Conservation (phyloP, 208 protist genomes). For the Angomonas deanei region DNA sequence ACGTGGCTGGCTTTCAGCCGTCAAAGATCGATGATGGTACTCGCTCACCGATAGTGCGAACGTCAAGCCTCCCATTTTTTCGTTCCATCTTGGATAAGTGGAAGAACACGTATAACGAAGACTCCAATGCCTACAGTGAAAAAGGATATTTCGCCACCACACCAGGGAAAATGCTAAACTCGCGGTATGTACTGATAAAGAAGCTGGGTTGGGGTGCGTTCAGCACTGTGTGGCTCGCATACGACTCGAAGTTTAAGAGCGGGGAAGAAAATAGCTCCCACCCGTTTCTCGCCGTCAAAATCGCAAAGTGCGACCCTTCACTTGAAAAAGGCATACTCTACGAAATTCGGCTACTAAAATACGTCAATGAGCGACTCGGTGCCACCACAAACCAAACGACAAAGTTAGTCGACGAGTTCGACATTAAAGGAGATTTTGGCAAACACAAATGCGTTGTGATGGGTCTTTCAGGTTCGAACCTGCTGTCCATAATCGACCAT, state of each 20-base stretch:
- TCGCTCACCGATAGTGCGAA: neutral
- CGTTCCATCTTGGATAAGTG: constrained; percentile 26
- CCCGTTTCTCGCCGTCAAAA: constrained; percentile 82
- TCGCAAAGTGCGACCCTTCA: constrained; percentile 61
- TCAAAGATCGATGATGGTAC: neutral
- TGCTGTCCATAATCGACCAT: constrained; percentile 77
- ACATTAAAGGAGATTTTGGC: constrained; percentile 54
- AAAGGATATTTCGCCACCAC: constrained; percentile 70
- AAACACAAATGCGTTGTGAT: constrained; percentile 80
- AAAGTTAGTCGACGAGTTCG: constrained; percentile 75
- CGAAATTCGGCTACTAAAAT: constrained; percentile 68
- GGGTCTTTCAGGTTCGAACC: constrained; percentile 71
- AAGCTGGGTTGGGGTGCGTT: constrained; percentile 88
- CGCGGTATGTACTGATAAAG: constrained; percentile 73
- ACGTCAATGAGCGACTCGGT: constrained; percentile 24
- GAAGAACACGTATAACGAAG: constrained; percentile 52
- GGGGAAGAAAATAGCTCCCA: constrained; percentile 23
- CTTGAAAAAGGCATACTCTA: constrained; percentile 61
- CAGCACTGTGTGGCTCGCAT: constrained; percentile 87
- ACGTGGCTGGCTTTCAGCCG: neutral
- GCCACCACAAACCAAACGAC: constrained; percentile 25
- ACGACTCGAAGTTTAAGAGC: constrained; percentile 49
- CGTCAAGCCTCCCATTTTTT: neutral
- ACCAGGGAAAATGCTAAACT: constrained; percentile 56
- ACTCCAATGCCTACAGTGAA: constrained; percentile 56